These are phyloP conservation scores for Escovopsis sp. DNA, from an alignment of 2,329 filamentous ascomycete genomes.

Conservation along the genomic window DNA sequence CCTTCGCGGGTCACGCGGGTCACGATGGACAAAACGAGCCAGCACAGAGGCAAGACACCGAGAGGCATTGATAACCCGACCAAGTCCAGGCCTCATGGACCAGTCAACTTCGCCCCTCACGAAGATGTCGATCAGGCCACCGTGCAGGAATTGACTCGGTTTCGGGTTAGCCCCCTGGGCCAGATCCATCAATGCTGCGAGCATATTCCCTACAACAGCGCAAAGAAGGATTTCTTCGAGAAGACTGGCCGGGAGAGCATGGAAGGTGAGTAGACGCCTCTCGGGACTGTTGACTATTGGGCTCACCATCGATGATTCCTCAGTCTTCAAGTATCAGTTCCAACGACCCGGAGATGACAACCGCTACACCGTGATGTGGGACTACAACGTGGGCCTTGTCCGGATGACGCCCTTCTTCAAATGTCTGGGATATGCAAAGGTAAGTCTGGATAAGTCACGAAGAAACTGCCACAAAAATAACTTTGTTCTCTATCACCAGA, in stretches of 20 bases:
- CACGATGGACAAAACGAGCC: background rate
- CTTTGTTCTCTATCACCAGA: constrained; percentile 35
- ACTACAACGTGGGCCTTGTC: constrained; percentile 88
- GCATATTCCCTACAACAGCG: constrained; percentile 88
- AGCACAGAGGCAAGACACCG: constrained; percentile 11
- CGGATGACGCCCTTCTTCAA: constrained; percentile 94
- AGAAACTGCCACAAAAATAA: background rate
- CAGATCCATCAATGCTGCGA: constrained; percentile 46
- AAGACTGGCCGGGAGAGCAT: constrained; percentile 83
- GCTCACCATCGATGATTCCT: background rate
- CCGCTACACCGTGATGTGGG: constrained; percentile 79
- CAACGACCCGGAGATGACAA: constrained; percentile 50
- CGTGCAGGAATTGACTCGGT: constrained; percentile 43
- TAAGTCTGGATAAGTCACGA: constrained; percentile 20
- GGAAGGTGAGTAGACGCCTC: constrained; percentile 46
- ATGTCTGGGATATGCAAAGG: constrained; percentile 76
- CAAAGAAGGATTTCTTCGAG: constrained; percentile 76
- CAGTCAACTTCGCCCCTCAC: constrained; percentile 59
- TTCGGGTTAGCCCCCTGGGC: constrained; percentile 51
- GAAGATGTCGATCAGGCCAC: constrained; percentile 49
- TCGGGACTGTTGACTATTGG: background rate
- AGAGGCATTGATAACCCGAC: constrained; percentile 31
- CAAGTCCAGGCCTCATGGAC: constrained; percentile 48
- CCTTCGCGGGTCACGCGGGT: background rate
- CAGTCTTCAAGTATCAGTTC: constrained; percentile 79